Conservation (phyloP, 1,284 basidiomycete species). For the Tilletia setariae region DNA sequence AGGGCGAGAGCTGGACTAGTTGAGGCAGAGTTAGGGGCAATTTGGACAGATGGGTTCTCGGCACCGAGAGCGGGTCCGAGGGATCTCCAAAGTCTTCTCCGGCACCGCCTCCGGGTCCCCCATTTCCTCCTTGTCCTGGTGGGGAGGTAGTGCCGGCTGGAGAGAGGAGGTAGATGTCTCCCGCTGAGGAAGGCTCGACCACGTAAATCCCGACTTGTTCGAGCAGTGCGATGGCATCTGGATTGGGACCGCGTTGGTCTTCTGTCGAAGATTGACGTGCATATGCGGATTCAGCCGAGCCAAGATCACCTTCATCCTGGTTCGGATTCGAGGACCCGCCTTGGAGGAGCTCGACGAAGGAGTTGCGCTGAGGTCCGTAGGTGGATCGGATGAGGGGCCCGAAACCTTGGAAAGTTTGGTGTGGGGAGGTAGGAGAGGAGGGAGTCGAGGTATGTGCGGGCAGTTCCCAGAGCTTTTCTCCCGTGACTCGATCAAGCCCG, state of each 20-base stretch:
- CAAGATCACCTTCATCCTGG: too few species aligned
- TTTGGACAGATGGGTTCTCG: slow-evolving; percentile 60
- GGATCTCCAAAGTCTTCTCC: background rate
- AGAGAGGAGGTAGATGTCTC: slow-evolving; percentile 78
- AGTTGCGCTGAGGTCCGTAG: slow-evolving; percentile 37
- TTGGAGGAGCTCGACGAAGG: slow-evolving; percentile 36
- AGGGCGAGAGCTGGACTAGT: slow-evolving; percentile 80
- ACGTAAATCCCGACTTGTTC: slow-evolving; percentile 73
- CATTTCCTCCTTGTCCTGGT: too few species aligned
- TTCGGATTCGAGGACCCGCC: background rate
- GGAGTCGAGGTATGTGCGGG: background rate
- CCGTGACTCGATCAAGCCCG: slow-evolving; percentile 75
- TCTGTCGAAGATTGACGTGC: background rate
- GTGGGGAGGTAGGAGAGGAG: slow-evolving; percentile 17
- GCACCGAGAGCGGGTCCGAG: slow-evolving; percentile 14
- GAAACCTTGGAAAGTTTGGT: slow-evolving; percentile 23
- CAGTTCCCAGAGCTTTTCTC: slow-evolving; percentile 54
- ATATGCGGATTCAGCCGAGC: background rate
- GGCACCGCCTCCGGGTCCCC: background rate
- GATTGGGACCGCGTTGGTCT: slow-evolving; percentile 15
- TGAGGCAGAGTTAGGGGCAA: slow-evolving; percentile 81
- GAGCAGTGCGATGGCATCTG: slow-evolving; percentile 55
- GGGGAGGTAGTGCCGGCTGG: slow-evolving; percentile 41
- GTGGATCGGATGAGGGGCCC: slow-evolving; percentile 41
- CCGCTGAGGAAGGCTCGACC: slow-evolving; percentile 77